phyloP scores from a whole-genome alignment of 2,329 filamentous ascomycete species.

The Trichophyton equinum region DNA sequence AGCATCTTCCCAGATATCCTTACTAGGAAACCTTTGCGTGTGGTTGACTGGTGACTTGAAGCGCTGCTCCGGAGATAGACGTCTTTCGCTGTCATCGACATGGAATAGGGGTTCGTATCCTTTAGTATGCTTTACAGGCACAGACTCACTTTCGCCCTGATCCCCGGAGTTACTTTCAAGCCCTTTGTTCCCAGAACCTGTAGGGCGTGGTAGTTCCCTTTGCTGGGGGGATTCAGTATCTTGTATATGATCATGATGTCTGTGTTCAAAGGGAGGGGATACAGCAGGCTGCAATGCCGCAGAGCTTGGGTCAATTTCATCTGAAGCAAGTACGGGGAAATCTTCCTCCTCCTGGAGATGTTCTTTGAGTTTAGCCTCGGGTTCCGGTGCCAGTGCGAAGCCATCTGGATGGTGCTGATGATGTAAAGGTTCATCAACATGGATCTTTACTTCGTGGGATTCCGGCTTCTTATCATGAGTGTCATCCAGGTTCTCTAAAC shows the following conservation, averaged over 20 bases:
- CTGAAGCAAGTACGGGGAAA: slow-evolving; percentile 74
- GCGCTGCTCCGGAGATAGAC: slow-evolving; percentile 33
- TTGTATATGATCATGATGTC: slow-evolving; percentile 37
- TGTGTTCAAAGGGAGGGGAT: slow-evolving; percentile 56
- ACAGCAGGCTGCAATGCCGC: slow-evolving; percentile 68
- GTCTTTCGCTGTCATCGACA: slow-evolving; percentile 48
- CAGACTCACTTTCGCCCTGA: slow-evolving; percentile 32
- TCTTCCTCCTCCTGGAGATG: slow-evolving; percentile 38
- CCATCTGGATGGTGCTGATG: slow-evolving; percentile 35
- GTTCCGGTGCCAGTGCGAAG: slow-evolving; percentile 41
- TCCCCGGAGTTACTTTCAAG: slow-evolving; percentile 40
- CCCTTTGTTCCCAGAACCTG: slow-evolving; percentile 46
- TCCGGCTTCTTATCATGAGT: slow-evolving; percentile 20
- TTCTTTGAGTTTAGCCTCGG: slow-evolving; percentile 36
- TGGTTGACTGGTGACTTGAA: slow-evolving; percentile 45
- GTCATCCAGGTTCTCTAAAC: slow-evolving; percentile 7
- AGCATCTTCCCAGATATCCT: slow-evolving; percentile 94
- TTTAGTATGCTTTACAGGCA: slow-evolving; percentile 72
- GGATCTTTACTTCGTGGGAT: slow-evolving; percentile 40
- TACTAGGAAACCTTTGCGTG: slow-evolving; percentile 71
- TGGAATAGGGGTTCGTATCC: slow-evolving; percentile 94
- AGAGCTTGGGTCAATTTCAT: slow-evolving; percentile 61
- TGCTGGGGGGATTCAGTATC: slow-evolving; percentile 35
- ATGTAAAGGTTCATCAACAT: slow-evolving; percentile 56
- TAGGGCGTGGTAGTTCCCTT: slow-evolving; percentile 38